Conservation (phyloP, 2,329 filamentous ascomycete species). For the Ophiostoma fasciatum region DNA sequence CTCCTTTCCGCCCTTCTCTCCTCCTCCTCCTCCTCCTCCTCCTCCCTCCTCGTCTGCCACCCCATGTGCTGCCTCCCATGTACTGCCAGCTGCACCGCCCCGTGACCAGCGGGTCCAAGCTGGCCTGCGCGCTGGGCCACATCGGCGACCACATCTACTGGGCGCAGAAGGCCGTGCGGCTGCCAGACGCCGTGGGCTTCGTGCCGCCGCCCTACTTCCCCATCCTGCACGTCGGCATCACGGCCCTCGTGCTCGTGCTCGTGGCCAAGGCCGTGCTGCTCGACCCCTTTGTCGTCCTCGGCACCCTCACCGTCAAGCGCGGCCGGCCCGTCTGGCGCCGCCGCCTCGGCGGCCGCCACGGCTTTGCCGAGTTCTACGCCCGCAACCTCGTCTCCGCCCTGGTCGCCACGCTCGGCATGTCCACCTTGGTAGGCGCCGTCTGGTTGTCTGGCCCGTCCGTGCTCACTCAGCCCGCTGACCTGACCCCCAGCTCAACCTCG, state of each 20-base stretch:
- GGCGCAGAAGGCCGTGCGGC: constrained; percentile 6
- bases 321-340: not conserved
- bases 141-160: constrained; percentile 7
- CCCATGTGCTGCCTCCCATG: constrained; percentile 1
- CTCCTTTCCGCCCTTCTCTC: not conserved
- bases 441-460: not conserved
- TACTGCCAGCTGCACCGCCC: constrained; percentile 8
- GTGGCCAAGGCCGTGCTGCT: not conserved
- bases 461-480: not conserved
- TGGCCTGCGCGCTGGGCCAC: constrained; percentile 6
- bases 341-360: not conserved
- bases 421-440: not conserved
- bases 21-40: not conserved
- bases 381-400: not conserved
- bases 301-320: not conserved
- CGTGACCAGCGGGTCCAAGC: constrained; percentile 5
- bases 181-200: constrained; percentile 7
- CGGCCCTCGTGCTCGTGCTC: constrained; percentile 1
- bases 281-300: not conserved
- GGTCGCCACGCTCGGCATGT: constrained; percentile 2
- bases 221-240: constrained; percentile 7
- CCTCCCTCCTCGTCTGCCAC: not conserved
- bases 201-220: constrained; percentile 9
- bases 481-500: constrained; percentile 3
- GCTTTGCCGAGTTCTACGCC: not conserved